Base-by-base conservation (phyloP, 495 filamentous ascomycete species). In the Hypomontagnella submonticulosa region DNA sequence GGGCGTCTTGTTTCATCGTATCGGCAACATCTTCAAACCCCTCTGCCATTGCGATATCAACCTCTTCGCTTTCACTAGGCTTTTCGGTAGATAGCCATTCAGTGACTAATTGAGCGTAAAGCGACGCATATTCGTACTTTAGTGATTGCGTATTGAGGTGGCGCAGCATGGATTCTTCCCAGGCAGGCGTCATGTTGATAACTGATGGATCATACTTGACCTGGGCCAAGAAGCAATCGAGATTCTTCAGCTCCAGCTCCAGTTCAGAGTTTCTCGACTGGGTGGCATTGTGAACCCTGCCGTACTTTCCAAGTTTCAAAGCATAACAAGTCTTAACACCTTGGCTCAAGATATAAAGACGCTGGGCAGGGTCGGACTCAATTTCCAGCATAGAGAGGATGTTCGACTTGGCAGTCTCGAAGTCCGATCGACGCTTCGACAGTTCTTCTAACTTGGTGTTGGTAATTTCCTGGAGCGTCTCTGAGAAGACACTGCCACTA, bases 391-490 rank as follows among this genome's bases (percentile, higher is more conserved):
- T 61, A 8, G 51, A 44, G 5, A 82, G 27, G 1, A 78, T 23
- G 20, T 69, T 33, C 32, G 76, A 61, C 58, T 80, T 84, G 12
- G 74, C 69, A 1, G 72, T 52, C 20, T 85, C 79, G 58, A 86
- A 90, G 16, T 81, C 67, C 1, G 65, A 67, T 20, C 84, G 84
- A 61, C 88, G 82, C 60, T 88, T 88, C 13, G 82, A 83, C 5
- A 90, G 79, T 57, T 88, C 86, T 15, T 73, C 78, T 48, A 90
- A 82, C 68, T 90, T 90, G 42, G 85, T 87, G 27, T 76, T 76
- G 16, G 87, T 90, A 74, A 90, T 89, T 8, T 85, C 84, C 61
- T 85, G 83, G 13, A 90, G 79, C 12, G 87, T 88, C 68, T 87
- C 80, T 6, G 87, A 87, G 58, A 89, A 79, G 51, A 79, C 74